Base-by-base conservation (phyloP, 2,329 filamentous ascomycete genomes). In the Paradendryphiella salina region DNA sequence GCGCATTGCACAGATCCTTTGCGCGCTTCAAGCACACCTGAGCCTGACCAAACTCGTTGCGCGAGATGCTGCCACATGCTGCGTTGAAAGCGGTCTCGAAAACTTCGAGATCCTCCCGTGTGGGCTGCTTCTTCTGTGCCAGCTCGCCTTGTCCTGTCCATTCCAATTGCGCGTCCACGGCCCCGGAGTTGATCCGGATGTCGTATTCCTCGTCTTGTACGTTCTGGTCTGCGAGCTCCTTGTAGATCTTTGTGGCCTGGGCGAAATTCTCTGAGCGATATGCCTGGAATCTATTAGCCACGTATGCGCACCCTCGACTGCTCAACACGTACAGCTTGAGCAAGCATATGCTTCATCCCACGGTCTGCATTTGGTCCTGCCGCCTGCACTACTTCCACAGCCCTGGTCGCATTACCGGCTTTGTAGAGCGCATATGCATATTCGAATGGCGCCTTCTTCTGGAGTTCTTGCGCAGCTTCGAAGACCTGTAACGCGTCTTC, bases 401-500 rank as follows among this genome's bases (percentile, higher is more conserved):
- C 89, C 49, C 86, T 85, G 15, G 80, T 76, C 1, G 90, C 80
- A 57, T 85, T 80, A 18, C 88, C 88, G 0, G 83, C 82, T 76
- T 92, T 94, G 76, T 94, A 95, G 15, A 92, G 80, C n/a, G 88
- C 86, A 76, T 95, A 95, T 2, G 87, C 83, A 69, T 86, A 86
- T 72, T 92, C 89, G 35, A 92, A 78, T 13, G 75, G 66, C 59
- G 86, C 89, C 50, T 75, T 74, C 32, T 81, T 76, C 67, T 85
- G 82, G 50, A 92, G 75, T 57, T 76, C 77, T 50, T 82, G 77
- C 14, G 79, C 84, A 29, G 85, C 82, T 52, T 85, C 82, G 52
- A 93, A 81, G 47, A 84, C 81, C 52, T 84, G 83, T 39, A 90
- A 77, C 37, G 88, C 88, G 71, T 94, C 89, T 50, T 88, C 83